Evolutionary conservation across 2,329 filamentous ascomycete genomes (phyloP).

Genomic region (Colletotrichum sp.): DNA sequence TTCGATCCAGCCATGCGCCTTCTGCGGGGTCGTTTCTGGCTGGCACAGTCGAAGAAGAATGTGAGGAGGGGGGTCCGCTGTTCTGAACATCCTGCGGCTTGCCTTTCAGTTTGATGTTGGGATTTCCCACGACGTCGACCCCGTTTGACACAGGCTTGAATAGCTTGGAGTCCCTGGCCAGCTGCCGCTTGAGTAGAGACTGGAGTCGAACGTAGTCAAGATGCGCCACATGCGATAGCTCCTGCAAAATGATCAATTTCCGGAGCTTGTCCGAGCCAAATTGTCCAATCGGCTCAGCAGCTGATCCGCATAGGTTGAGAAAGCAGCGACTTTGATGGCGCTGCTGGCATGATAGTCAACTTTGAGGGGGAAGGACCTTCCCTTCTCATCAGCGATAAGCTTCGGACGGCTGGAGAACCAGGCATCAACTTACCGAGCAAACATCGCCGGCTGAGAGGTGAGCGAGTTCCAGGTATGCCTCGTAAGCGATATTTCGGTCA

Average conservation of each 20-base stretch:
- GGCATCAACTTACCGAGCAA: conserved; percentile 36
- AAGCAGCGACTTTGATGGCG: conserved; percentile 35
- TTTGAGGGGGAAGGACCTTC: conserved; percentile 37
- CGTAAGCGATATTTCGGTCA: conserved; percentile 36
- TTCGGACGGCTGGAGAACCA: conserved; percentile 46
- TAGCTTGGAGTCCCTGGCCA: conserved; percentile 40
- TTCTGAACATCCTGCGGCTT: conserved; percentile 42
- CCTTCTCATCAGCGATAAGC: conserved; percentile 49
- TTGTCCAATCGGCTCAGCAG: conserved; percentile 39
- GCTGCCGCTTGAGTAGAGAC: conserved; percentile 41
- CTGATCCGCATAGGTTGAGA: conserved; percentile 44
- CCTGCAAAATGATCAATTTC: conserved; percentile 43
- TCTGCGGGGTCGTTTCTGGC: conserved; percentile 33
- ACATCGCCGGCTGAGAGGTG: conserved; percentile 33
- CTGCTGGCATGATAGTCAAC: conserved; percentile 46
- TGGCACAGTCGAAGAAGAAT: conserved; percentile 51
- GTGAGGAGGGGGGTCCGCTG: conserved; percentile 42
- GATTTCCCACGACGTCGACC: conserved; percentile 35
- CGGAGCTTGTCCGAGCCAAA: conserved; percentile 30
- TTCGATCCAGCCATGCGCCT: conserved; percentile 43
- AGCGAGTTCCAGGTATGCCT: conserved; percentile 40
- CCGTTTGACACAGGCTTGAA: conserved; percentile 44
- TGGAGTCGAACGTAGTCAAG: conserved; percentile 46
- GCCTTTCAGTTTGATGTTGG: conserved; percentile 43
- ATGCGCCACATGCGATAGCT: conserved; percentile 49